Conservation (phyloP, 371 early-diverging fungal genomes). For the Actinomucor elegans region DNA sequence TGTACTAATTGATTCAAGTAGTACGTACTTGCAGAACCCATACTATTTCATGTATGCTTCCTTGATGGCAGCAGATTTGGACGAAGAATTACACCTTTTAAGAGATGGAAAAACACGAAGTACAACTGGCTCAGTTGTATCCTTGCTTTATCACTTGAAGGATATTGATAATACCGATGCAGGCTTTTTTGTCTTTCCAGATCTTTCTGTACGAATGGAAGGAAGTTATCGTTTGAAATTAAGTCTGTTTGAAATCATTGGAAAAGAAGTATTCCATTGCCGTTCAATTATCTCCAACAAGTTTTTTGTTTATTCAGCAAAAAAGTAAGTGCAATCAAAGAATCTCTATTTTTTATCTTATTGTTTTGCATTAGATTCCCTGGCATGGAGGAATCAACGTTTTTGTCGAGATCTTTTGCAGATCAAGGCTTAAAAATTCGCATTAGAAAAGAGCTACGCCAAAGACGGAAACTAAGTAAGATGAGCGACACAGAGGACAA, state of each 20-base stretch:
- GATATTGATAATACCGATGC: conserved; percentile 87
- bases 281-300: conserved; percentile 74
- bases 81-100: conserved; percentile 71
- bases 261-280: conserved; percentile 78
- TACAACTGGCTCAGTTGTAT: conserved; percentile 87
- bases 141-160: conserved; percentile 84
- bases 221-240: conserved; percentile 89
- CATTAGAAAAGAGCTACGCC: conserved; percentile 72
- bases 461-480: conserved; percentile 29
- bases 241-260: conserved; percentile 85
- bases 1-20: neutral
- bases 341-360: neutral
- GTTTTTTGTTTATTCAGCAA: conserved; percentile 88
- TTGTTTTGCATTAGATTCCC: conserved; percentile 61
- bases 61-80: conserved; percentile 63
- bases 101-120: conserved; percentile 74
- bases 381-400: conserved; percentile 94
- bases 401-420: conserved; percentile 86
- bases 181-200: conserved; percentile 96
- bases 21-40: conserved; percentile 75
- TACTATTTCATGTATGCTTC: conserved; percentile 88
- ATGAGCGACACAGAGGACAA: conserved; percentile 6
- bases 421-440: conserved; percentile 95
- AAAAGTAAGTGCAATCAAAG: conserved; percentile 51
- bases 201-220: conserved; percentile 89